Percentiles rank a stretch among this genome's conserved stretches.
Conservation (phyloP, 2,329 filamentous ascomycete genomes). For the Pestalotiopsis sp. region DNA sequence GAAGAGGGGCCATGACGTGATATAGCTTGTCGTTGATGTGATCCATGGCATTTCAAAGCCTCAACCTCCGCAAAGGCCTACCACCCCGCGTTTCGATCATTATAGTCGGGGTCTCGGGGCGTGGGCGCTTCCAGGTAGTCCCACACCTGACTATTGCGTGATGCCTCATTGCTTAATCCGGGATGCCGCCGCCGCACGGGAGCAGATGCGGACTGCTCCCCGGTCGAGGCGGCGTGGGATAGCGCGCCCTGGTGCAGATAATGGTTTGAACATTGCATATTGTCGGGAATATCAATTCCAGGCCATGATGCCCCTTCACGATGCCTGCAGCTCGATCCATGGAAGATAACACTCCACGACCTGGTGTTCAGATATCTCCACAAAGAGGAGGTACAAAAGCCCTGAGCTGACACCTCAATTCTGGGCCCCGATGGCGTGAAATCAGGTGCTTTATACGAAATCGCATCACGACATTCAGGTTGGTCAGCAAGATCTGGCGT, state of each 20-base stretch:
- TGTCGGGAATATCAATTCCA: not conserved
- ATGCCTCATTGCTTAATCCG: not conserved
- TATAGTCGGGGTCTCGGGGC: not conserved
- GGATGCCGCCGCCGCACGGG: not conserved
- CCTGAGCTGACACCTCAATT: not conserved
- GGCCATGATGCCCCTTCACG: not conserved
- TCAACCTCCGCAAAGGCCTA: not conserved
- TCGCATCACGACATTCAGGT: not conserved
- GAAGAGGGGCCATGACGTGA: constrained; percentile 11
- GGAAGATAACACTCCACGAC: not conserved
- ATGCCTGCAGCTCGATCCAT: not conserved
- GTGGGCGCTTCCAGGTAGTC: not conserved
- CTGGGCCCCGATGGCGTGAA: not conserved
- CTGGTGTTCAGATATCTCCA: not conserved
- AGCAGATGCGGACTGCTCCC: not conserved
- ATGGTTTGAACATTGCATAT: not conserved
- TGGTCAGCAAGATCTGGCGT: not conserved
- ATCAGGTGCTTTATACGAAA: not conserved
- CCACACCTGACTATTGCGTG: not conserved
- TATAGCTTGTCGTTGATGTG: constrained; percentile 10
- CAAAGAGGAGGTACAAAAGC: not conserved
- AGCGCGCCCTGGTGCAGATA: not conserved
- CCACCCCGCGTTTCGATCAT: not conserved
- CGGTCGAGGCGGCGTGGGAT: not conserved
- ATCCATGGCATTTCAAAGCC: constrained; percentile 1